Percentiles rank a stretch among this genome's conserved stretches.
These are phyloP conservation scores for Xerocomellus intermedius DNA, from an alignment of 768 basidiomycete species.

Conservation along the genomic window DNA sequence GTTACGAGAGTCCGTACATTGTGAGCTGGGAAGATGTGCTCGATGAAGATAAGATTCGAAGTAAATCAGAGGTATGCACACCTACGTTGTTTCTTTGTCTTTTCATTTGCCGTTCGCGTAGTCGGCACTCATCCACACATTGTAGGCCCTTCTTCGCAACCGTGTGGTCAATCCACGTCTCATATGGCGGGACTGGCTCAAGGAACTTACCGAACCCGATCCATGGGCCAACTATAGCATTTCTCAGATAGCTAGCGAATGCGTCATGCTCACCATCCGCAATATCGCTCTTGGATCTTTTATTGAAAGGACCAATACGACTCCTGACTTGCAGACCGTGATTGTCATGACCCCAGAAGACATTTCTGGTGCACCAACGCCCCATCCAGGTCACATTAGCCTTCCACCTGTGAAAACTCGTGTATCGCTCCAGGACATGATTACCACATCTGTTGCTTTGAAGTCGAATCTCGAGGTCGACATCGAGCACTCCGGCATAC, in stretches of 20 bases:
- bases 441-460: slow-evolving; percentile 66
- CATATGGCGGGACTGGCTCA: slow-evolving; percentile 59
- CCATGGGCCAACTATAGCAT: slow-evolving; percentile 68
- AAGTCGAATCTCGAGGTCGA: slow-evolving; percentile 70
- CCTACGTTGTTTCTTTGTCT: not conserved
- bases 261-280: slow-evolving; percentile 63
- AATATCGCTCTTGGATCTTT: slow-evolving; percentile 51
- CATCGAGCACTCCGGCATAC: slow-evolving; percentile 47
- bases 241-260: slow-evolving; percentile 63
- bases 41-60: slow-evolving; percentile 66
- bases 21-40: slow-evolving; percentile 70
- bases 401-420: slow-evolving; percentile 31
- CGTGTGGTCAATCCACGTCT: slow-evolving; percentile 75
- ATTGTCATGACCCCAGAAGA: slow-evolving; percentile 21
- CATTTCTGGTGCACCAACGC: slow-evolving; percentile 25
- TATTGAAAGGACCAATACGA: not conserved
- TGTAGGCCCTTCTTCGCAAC: slow-evolving; percentile 63
- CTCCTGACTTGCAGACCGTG: slow-evolving; percentile 4
- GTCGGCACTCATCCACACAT: slow-evolving; percentile 2
- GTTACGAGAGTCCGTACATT: slow-evolving; percentile 57
- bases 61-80: slow-evolving; percentile 63
- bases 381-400: slow-evolving; percentile 35
- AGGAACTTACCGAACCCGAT: slow-evolving; percentile 61
- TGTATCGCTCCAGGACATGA: slow-evolving; percentile 76
- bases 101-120: not conserved